Evolutionary conservation across 2,329 filamentous ascomycete genomes (phyloP), one percentile per base, ranked within the genome.

Genomic region (Aspergillus quadrilineatus): DNA sequence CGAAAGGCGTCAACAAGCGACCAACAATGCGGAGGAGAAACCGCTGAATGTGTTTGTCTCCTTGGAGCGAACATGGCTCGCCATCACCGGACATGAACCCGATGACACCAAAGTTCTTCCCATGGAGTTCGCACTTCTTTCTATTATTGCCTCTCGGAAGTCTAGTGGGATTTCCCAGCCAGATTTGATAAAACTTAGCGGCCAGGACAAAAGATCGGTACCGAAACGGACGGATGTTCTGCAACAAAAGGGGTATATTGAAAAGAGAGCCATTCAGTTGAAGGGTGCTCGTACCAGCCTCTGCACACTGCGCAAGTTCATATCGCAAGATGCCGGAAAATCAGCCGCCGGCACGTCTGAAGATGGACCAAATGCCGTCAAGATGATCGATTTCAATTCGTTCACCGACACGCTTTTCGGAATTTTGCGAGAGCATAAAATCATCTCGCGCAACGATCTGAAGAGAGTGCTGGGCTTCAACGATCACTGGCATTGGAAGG

Each of bases 151-250:
- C 6, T 77, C 79, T 8, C 74, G 74, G 54, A 81, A 83, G 43
- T 71, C 75, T 15, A 68, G 74, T 14, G 85, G 85, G 5, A 81
- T 88, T 44, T 67, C 81, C 2, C 85, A 88, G 65, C 79, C 82
- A 2, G 79, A 84, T 2, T 69, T 87, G 37, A 77, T 78, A 41
- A 73, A 70, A 51, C 63, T 81, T 22, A 84, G 82, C 60, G 82
- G 82, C 5, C 85, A 88, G 69, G 85, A 88, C 67, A 87, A 87
- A 66, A 78, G 85, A 45, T 88, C 85, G 1, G 80, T 87, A 2
- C 85, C 85, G 1, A 78, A 82, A 59, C 76, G 85, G 39, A 88
- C 85, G 3, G 82, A 86, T 59, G 69, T 74, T 3, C 73, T 88
- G 39, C 76, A 78, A 5, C 69, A 75, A 36, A 85, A 83, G 61